These are phyloP conservation scores for Apiospora arundinis DNA, from an alignment of 2,329 filamentous ascomycete species.

Conservation along the genomic window DNA sequence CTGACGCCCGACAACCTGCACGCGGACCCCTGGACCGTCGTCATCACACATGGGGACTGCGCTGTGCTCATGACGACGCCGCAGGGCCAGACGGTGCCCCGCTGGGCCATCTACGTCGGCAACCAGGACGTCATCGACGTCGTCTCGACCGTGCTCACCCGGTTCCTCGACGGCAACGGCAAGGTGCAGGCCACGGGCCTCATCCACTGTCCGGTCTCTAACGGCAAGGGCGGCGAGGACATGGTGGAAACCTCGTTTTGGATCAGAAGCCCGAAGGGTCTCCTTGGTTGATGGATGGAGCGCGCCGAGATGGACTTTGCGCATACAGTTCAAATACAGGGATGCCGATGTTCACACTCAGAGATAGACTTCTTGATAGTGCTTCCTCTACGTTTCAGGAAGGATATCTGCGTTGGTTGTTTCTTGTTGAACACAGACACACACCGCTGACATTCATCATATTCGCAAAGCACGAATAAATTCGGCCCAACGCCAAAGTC, in stretches of 20 bases:
- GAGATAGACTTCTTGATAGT: too few relatives aligned
- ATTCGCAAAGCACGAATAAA: too few relatives aligned
- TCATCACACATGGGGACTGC: neutral
- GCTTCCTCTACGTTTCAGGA: too few relatives aligned
- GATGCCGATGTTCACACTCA: too few relatives aligned
- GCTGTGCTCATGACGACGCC: neutral
- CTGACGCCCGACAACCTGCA: neutral
- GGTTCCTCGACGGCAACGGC: neutral
- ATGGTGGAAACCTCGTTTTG: neutral
- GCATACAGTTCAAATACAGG: neutral
- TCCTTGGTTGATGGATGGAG: neutral
- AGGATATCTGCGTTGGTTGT: too few relatives aligned
- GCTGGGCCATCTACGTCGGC: neutral
- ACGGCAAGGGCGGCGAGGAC: neutral
- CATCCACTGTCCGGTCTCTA: neutral
- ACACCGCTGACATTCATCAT: too few relatives aligned
- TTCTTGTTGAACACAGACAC: too few relatives aligned
- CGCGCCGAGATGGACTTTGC: neutral
- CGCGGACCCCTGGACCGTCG: neutral
- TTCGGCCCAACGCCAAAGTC: too few relatives aligned
- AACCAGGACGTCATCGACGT: neutral
- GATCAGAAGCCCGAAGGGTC: neutral
- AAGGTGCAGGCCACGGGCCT: neutral
- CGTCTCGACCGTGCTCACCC: neutral
- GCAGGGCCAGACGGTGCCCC: neutral